Evolutionary conservation across 371 early-diverging fungal species (phyloP).

Genomic region (Chytridium lagenaria): DNA sequence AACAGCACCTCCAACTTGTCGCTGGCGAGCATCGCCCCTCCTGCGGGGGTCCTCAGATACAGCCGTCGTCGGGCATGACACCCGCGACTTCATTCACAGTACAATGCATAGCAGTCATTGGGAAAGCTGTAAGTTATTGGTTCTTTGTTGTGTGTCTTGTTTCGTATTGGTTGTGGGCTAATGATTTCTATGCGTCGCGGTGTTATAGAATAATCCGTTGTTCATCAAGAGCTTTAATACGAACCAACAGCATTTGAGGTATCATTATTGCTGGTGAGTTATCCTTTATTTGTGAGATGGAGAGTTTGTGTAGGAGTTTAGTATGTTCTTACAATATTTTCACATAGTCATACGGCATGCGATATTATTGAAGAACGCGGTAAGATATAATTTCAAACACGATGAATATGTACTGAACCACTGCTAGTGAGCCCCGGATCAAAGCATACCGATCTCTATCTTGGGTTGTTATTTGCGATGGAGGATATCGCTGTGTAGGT

Average conservation of each 20-base stretch:
- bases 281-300: no score
- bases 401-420: background rate
- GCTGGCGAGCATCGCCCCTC: background rate
- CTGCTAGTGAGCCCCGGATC: constrained; percentile 60
- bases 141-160: background rate
- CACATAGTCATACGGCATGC: constrained; percentile 71
- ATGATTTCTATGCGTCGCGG: no score
- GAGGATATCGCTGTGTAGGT: constrained; percentile 84
- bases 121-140: constrained; percentile 62
- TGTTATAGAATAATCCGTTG: constrained; percentile 78
- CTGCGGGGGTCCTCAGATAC: background rate
- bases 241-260: constrained; percentile 78
- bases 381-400: constrained; percentile 31
- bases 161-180: background rate
- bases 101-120: constrained; percentile 78
- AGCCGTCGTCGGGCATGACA: background rate
- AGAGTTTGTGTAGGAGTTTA: no score
- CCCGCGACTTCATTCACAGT: constrained; percentile 57
- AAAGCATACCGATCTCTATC: constrained; percentile 75
- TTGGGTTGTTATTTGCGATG: constrained; percentile 84
- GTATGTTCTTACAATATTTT: no score
- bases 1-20: background rate
- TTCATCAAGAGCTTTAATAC: constrained; percentile 76
- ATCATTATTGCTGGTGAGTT: constrained; percentile 75
- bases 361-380: constrained; percentile 89